Percentiles rank a stretch among this genome's conserved stretches.
Evolutionary conservation across 129 eudicot species (phyloP).

Genomic region (Apium graveolens): DNA sequence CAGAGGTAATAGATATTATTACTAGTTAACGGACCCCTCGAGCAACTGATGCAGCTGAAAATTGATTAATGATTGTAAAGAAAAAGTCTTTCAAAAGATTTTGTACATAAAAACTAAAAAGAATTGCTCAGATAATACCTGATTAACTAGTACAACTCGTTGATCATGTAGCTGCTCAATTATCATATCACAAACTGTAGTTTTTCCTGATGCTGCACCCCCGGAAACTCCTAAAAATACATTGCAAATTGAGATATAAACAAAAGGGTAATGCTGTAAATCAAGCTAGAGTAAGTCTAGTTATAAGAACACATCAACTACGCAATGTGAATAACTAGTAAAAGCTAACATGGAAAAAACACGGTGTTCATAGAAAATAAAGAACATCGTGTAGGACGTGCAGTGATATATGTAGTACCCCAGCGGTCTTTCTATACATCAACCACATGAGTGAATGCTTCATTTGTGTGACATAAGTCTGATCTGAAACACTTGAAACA

Average conservation of each 20-base stretch:
- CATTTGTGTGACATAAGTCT: background rate
- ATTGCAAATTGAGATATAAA: background rate
- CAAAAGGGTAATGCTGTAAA: background rate
- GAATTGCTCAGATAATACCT: conserved; percentile 32
- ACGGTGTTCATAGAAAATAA: background rate
- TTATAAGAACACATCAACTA: background rate
- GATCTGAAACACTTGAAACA: background rate
- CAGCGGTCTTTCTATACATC: background rate
- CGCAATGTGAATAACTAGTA: background rate
- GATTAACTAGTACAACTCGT: conserved; percentile 95
- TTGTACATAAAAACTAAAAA: background rate
- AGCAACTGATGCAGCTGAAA: background rate
- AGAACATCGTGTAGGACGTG: too few relatives aligned
- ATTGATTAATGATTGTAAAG: background rate
- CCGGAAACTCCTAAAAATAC: conserved; percentile 78
- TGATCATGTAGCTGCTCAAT: conserved; percentile 99
- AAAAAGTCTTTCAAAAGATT: background rate
- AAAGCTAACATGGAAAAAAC: background rate
- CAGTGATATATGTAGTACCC: too few relatives aligned
- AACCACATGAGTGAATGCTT: background rate
- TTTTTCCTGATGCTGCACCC: conserved; percentile 97
- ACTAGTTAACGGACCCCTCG: background rate
- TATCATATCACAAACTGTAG: conserved; percentile 97
- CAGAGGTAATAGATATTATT: background rate
- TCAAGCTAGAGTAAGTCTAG: background rate